These are phyloP conservation scores for Penicillium desertorum DNA, from an alignment of 495 filamentous ascomycete genomes.

Conservation along the genomic window DNA sequence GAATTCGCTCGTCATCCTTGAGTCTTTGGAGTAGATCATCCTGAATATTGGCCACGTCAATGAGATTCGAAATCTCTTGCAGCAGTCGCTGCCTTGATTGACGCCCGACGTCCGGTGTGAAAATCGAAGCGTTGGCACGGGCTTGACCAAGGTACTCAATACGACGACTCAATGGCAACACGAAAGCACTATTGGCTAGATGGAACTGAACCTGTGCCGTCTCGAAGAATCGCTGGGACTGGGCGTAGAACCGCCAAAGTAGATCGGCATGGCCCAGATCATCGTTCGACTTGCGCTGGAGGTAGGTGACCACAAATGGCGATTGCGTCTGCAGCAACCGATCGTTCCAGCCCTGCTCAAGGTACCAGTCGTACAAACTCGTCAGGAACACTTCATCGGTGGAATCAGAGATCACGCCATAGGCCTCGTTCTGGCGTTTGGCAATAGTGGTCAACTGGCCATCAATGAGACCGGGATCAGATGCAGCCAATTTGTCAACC, in stretches of 20 bases:
- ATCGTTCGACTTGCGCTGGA: constrained; percentile 66
- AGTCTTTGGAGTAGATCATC: constrained; percentile 84
- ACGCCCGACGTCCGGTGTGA: constrained; percentile 66
- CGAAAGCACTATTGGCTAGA: constrained; percentile 78
- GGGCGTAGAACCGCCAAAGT: constrained; percentile 86
- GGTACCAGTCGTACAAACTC: constrained; percentile 95
- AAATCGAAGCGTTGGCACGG: constrained; percentile 79
- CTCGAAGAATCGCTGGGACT: constrained; percentile 73
- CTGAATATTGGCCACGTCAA: constrained; percentile 94
- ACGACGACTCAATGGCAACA: constrained; percentile 69
- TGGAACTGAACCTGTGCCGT: constrained; percentile 83
- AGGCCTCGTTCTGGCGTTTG: constrained; percentile 81
- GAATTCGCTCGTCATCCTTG: constrained; percentile 67
- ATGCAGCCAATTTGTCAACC: constrained; percentile 66
- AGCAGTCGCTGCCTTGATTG: constrained; percentile 74
- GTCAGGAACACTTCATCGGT: constrained; percentile 91
- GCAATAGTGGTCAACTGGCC: constrained; percentile 72
- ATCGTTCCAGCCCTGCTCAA: constrained; percentile 75
- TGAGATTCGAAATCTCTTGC: constrained; percentile 77
- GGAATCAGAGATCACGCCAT: constrained; percentile 79
- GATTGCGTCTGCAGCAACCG: constrained; percentile 81
- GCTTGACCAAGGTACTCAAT: constrained; percentile 88
- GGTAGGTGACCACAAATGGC: constrained; percentile 80
- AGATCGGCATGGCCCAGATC: constrained; percentile 79
- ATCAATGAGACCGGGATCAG: constrained; percentile 69